Evolutionary conservation across 805 yeast species (phyloP).

Genomic region (Candida sanyiensis): DNA sequence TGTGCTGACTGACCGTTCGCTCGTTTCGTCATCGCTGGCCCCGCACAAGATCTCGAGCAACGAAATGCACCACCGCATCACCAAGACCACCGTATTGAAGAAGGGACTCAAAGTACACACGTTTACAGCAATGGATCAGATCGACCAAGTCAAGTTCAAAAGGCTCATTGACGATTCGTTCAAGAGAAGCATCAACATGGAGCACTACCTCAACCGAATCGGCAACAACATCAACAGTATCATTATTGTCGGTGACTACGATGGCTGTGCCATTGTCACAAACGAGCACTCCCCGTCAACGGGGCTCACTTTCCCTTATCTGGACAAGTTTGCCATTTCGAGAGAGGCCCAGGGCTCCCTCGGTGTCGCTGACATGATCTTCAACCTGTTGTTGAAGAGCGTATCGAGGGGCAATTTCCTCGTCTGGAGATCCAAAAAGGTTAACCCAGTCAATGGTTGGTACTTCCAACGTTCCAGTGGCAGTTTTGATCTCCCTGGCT

Average conservation of each 20-base stretch:
- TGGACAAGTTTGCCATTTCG: constrained; percentile 92
- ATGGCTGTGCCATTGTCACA: constrained; percentile 90
- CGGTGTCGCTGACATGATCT: constrained; percentile 89
- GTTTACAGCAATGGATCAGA: constrained; percentile 12
- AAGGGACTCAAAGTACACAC: constrained; percentile 45
- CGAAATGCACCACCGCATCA: constrained; percentile 22
- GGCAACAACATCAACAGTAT: constrained; percentile 64
- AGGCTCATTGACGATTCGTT: constrained; percentile 74
- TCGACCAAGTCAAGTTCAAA: constrained; percentile 51
- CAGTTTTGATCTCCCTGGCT: constrained; percentile 41
- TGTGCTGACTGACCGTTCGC: constrained; percentile 84
- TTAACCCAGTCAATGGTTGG: constrained; percentile 95
- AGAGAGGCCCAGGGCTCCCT: constrained; percentile 82
- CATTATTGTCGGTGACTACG: constrained; percentile 88
- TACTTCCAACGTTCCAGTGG: constrained; percentile 88
- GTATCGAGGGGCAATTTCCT: constrained; percentile 63
- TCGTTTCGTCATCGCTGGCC: constrained; percentile 87
- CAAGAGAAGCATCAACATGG: constrained; percentile 56
- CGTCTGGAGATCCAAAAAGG: constrained; percentile 78
- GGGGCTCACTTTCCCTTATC: constrained; percentile 52
- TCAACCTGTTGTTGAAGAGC: constrained; percentile 65
- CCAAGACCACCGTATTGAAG: constrained; percentile 67
- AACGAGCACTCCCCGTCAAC: constrained; percentile 47
- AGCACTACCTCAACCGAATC: constrained; percentile 63
- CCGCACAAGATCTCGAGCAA: constrained; percentile 36